A percentile compares a stretch with the other conserved stretches of the same genome.
phyloP scores from a whole-genome alignment of 139 green algal species.

The Yamagishiella unicocca region DNA sequence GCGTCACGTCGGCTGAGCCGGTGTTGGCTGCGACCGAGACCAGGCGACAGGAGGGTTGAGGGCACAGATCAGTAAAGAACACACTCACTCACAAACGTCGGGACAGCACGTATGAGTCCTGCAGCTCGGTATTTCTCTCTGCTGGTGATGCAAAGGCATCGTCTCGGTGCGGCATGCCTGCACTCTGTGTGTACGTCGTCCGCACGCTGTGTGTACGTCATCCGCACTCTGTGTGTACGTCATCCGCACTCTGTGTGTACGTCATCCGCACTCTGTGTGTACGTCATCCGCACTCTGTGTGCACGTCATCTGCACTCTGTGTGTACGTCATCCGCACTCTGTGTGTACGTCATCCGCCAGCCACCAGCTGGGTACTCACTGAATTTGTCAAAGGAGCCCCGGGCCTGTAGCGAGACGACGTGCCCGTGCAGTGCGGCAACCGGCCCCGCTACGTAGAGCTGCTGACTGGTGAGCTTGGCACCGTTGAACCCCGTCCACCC shows the following conservation, averaged over 20 bases:
- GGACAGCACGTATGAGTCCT: background rate
- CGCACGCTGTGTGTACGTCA: too few species aligned
- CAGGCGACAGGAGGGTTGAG: background rate
- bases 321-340: background rate
- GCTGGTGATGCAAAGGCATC: too few species aligned
- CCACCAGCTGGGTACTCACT: background rate
- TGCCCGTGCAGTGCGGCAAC: slow-evolving; percentile 1
- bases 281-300: too few species aligned
- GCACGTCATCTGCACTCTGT: background rate
- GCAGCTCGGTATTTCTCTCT: too few species aligned
- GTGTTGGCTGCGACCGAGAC: background rate
- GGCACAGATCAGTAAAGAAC: background rate
- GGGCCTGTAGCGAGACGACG: background rate
- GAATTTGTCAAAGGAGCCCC: background rate
- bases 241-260: too few species aligned
- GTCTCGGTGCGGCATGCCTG: too few species aligned
- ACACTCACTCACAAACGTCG: background rate
- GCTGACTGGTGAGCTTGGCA: too few species aligned
- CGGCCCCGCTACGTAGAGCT: background rate
- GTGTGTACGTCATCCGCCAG: background rate
- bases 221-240: too few species aligned
- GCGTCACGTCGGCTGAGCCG: background rate
- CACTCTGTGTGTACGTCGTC: too few species aligned
- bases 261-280: too few species aligned
- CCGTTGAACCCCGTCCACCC: background rate